Conservation (phyloP, 1,139 yeast species). For the Trichomonascaceae sp. region DNA sequence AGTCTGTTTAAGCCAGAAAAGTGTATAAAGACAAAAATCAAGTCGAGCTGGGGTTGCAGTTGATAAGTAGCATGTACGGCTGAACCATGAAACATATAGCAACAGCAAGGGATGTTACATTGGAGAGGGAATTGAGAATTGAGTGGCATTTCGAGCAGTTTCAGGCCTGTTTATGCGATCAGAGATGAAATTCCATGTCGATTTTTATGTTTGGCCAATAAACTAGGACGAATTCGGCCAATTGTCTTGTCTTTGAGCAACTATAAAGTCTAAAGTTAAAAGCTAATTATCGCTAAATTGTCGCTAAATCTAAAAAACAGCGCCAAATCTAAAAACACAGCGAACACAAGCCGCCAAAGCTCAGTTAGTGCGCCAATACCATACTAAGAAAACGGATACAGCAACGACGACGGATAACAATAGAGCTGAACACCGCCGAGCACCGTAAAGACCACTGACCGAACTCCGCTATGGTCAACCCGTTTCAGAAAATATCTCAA, state of each 20-base stretch:
- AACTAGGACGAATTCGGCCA: too few species aligned
- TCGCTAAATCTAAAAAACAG: neutral
- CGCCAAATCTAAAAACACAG: neutral
- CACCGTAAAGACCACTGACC: neutral
- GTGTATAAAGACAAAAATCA: neutral
- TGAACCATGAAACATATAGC: neutral
- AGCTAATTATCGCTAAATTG: neutral
- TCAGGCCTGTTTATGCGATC: too few species aligned
- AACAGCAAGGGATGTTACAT: neutral
- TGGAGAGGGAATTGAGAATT: too few species aligned
- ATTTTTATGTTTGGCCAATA: too few species aligned
- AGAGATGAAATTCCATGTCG: too few species aligned
- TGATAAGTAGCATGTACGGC: neutral
- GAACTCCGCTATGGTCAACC: slow-evolving; percentile 4
- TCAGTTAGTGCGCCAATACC: too few species aligned
- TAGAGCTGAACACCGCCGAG: neutral
- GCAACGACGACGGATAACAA: too few species aligned
- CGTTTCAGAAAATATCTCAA: neutral
- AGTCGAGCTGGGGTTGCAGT: neutral
- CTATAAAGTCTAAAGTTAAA: neutral
- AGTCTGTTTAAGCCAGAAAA: neutral
- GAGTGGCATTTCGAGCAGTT: too few species aligned
- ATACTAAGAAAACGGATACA: too few species aligned
- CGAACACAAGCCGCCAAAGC: too few species aligned
- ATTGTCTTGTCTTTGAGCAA: neutral